Conservation (phyloP, 2,329 filamentous ascomycete genomes). For the Alternaria sp. region DNA sequence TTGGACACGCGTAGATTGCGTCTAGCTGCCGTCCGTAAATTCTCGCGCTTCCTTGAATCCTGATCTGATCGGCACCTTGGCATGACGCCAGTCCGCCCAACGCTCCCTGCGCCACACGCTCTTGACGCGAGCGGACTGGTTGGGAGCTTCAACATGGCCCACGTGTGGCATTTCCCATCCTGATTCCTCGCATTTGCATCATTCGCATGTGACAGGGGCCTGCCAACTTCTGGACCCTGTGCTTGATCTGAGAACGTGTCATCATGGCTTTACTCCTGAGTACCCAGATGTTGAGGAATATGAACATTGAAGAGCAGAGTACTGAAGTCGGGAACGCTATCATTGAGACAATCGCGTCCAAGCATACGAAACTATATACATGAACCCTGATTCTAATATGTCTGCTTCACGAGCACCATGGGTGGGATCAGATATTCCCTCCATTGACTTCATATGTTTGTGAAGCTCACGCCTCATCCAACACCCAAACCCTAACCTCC, state of each 20-base stretch:
- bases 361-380: no score
- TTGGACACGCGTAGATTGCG: conserved; percentile 26
- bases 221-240: not conserved
- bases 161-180: conserved; percentile 24
- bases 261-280: no score
- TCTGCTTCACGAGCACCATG: no score
- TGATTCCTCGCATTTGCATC: conserved; percentile 14
- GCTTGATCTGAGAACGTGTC: not conserved
- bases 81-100: conserved; percentile 28
- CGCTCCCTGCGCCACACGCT: conserved; percentile 23
- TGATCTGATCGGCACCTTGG: conserved; percentile 31
- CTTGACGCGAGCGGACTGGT: not conserved
- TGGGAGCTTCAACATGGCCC: conserved; percentile 3
- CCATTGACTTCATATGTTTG: no score
- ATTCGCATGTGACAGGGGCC: conserved; percentile 3
- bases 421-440: no score
- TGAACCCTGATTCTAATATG: no score
- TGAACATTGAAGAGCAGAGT: not conserved
- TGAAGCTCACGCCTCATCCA: conserved; percentile 20
- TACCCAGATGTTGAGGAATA: not conserved
- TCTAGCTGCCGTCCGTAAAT: conserved; percentile 26
- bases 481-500: conserved; percentile 79
- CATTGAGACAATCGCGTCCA: no score
- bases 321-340: not conserved
- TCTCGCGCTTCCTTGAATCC: conserved; percentile 32